Conservation (phyloP, 148 eudicot species). For the Dianthus caryophyllus region DNA sequence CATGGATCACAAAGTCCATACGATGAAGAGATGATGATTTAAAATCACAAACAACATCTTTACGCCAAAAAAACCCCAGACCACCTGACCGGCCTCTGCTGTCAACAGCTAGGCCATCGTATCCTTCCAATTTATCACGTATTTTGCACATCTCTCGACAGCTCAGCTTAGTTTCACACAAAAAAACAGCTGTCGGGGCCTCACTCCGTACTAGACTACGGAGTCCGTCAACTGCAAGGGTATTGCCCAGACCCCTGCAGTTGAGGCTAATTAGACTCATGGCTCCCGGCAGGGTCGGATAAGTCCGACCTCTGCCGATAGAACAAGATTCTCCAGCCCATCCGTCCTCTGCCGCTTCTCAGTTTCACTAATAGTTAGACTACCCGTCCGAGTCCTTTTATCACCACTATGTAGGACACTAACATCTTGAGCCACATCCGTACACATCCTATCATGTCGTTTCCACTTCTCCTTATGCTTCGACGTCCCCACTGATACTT, state of each 20-base stretch:
- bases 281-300: not conserved
- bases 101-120: not conserved
- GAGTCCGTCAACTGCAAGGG: not conserved
- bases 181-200: not conserved
- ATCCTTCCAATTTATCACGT: not conserved
- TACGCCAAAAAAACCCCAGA: not conserved
- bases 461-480: too few species aligned
- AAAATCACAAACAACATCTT: not conserved
- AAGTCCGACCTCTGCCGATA: not conserved
- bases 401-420: too few species aligned
- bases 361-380: too few species aligned
- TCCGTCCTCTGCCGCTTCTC: too few species aligned
- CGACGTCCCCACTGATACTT: too few species aligned
- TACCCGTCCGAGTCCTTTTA: too few species aligned
- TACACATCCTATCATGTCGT: too few species aligned
- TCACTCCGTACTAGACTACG: too few species aligned
- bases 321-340: too few species aligned
- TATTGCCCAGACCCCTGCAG: not conserved
- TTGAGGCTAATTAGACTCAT: not conserved
- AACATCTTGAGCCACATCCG: too few species aligned
- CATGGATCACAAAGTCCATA: not conserved
- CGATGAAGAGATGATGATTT: not conserved
- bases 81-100: not conserved
- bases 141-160: not conserved
- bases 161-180: not conserved